Percentiles rank a stretch among this genome's conserved stretches.
Conservation (phyloP, 2,329 filamentous ascomycete genomes). For the Lanzia echinophila region DNA sequence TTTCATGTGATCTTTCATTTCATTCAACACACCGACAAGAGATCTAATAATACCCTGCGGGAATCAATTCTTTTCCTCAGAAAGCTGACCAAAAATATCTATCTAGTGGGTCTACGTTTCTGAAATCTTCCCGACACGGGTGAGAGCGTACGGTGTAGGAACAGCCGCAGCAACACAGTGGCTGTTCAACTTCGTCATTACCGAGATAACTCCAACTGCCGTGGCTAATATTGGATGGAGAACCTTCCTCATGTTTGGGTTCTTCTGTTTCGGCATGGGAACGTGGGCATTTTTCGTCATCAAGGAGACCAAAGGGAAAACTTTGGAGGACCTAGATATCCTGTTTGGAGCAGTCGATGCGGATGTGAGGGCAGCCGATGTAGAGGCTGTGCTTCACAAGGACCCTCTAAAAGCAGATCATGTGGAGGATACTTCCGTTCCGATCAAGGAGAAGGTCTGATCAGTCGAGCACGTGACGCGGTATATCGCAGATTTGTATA, state of each 20-base stretch:
- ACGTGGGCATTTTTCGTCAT: constrained; percentile 46
- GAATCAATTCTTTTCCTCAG: too few relatives aligned
- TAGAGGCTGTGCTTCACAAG: constrained; percentile 13
- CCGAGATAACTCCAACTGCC: constrained; percentile 43
- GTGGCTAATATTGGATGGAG: constrained; percentile 40
- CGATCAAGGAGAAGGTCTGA: background rate
- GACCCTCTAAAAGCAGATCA: constrained; percentile 2
- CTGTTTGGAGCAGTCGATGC: constrained; percentile 16
- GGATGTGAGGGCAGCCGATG: constrained; percentile 8
- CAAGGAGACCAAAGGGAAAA: constrained; percentile 62
- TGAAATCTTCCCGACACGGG: constrained; percentile 45
- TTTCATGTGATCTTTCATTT: too few relatives aligned
- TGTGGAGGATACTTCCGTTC: background rate
- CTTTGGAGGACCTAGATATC: constrained; percentile 49
- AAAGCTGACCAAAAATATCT: too few relatives aligned
- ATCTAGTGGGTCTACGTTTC: constrained; percentile 48
- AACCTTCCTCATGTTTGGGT: constrained; percentile 41
- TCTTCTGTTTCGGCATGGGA: constrained; percentile 38
- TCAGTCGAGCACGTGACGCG: too few relatives aligned
- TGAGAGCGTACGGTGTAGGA: constrained; percentile 49
- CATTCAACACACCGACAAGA: too few relatives aligned
- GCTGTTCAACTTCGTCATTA: constrained; percentile 57
- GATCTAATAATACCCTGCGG: too few relatives aligned
- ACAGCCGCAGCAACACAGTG: constrained; percentile 62
- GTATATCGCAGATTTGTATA: too few relatives aligned